Conservation (phyloP, 2,329 filamentous ascomycete species). For the Ophiostoma angusticollis region DNA sequence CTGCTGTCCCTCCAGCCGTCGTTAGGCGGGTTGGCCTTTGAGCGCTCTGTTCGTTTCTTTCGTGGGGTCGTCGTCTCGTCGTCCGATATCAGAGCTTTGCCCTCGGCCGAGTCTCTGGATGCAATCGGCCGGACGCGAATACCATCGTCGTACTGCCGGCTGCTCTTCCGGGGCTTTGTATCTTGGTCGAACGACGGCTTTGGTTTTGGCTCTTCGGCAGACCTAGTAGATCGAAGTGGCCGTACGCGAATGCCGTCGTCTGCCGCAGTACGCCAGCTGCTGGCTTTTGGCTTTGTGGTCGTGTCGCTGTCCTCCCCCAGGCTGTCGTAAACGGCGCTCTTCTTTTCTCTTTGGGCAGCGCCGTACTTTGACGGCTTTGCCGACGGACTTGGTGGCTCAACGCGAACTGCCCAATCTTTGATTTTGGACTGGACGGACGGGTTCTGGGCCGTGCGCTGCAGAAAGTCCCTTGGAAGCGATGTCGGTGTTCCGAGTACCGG, state of each 20-base stretch:
- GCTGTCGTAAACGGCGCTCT: too few species aligned
- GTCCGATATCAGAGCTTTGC: neutral
- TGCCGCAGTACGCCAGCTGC: conserved; percentile 15
- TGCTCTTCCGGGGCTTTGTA: neutral
- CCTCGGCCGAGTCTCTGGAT: neutral
- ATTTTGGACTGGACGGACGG: conserved; percentile 46
- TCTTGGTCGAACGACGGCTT: neutral
- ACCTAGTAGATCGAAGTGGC: conserved; percentile 17
- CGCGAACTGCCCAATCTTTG: conserved; percentile 46
- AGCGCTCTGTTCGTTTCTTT: too few species aligned
- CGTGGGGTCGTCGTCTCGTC: neutral
- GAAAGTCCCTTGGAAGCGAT: conserved; percentile 46
- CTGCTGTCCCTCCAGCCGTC: neutral
- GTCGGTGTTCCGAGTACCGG: conserved; percentile 19
- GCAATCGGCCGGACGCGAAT: conserved; percentile 16
- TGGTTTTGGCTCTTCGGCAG: conserved; percentile 4
- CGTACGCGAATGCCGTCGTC: conserved; percentile 26
- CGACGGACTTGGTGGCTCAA: conserved; percentile 34
- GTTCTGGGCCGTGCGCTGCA: conserved; percentile 39
- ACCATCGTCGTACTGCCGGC: conserved; percentile 16
- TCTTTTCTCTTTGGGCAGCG: conserved; percentile 1
- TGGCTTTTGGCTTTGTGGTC: conserved; percentile 9
- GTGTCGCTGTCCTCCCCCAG: conserved; percentile 15
- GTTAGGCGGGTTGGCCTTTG: conserved; percentile 15
- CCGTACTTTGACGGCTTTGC: too few species aligned